Conservation (phyloP, 2,329 filamentous ascomycete species). For the Escovopsis sp. region DNA sequence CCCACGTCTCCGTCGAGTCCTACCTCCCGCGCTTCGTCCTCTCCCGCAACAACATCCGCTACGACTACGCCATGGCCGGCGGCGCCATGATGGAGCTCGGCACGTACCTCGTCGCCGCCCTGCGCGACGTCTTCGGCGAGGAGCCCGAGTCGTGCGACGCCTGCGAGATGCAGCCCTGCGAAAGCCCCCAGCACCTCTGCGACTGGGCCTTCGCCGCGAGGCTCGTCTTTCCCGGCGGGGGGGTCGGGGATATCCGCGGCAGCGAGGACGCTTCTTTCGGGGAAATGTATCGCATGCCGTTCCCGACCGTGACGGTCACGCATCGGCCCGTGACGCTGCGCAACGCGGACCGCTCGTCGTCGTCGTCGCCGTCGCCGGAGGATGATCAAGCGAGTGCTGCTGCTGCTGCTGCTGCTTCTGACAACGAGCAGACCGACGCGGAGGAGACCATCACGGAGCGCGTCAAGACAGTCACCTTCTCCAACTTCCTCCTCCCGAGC, state of each 20-base stretch:
- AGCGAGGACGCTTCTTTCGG: constrained; percentile 12
- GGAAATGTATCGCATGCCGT: constrained; percentile 4
- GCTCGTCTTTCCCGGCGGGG: constrained; percentile 25
- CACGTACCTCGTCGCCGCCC: constrained; percentile 22
- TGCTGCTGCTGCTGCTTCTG: too few relatives aligned
- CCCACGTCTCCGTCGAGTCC: constrained; percentile 16
- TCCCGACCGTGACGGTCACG: constrained; percentile 7
- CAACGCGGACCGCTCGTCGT: too few relatives aligned
- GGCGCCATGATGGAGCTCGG: constrained; percentile 26
- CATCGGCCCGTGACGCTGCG: constrained; percentile 6
- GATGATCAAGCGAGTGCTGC: too few relatives aligned
- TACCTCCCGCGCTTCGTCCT: constrained; percentile 17
- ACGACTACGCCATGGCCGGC: constrained; percentile 25
- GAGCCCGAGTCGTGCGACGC: constrained; percentile 23
- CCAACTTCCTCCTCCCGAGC: not conserved
- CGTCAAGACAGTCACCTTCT: not conserved
- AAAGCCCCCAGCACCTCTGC: constrained; percentile 15
- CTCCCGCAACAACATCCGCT: constrained; percentile 26
- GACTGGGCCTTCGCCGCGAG: constrained; percentile 19
- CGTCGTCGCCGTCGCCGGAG: too few relatives aligned
- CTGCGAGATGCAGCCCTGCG: constrained; percentile 14
- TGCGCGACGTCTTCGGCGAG: constrained; percentile 23
- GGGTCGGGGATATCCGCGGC: constrained; percentile 16
- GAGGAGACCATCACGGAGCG: not conserved
- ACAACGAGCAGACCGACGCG: not conserved